Percentiles rank a stretch among this genome's conserved stretches.
Conservation (phyloP, 164 flowering plant species). For the Stephania yunnanensis region DNA sequence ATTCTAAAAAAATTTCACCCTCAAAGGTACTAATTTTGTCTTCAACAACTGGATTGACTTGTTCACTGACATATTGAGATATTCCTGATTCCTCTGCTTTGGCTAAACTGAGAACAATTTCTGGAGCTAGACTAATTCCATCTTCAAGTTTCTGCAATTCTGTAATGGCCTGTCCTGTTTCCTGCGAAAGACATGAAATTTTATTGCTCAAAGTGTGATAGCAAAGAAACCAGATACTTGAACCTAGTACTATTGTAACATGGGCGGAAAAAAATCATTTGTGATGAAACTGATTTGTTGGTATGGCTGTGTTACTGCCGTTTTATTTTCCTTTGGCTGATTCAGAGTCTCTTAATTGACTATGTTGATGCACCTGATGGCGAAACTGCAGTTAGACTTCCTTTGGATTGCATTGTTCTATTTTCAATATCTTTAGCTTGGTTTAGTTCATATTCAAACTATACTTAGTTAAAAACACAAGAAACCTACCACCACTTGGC, state of each 20-base stretch:
- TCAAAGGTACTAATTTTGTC: conserved; percentile 20
- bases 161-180: conserved; percentile 15
- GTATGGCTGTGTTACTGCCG: not conserved
- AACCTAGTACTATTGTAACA: not conserved
- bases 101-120: conserved; percentile 7
- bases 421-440: not conserved
- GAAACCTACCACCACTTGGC: not conserved
- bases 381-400: not conserved
- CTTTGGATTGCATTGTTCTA: not conserved
- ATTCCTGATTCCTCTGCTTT: conserved; percentile 14
- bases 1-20: conserved; percentile 31
- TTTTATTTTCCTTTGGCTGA: not conserved
- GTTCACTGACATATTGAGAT: conserved; percentile 6
- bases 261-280: not conserved
- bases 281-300: not conserved
- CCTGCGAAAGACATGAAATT: conserved; percentile 17
- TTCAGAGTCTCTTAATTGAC: not conserved
- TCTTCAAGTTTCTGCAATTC: conserved; percentile 21
- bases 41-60: conserved; percentile 7
- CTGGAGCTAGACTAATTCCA: conserved; percentile 8
- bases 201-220: not conserved
- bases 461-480: not conserved
- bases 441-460: not conserved
- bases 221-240: not conserved
- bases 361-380: not conserved